Base-by-base conservation (phyloP, 2,329 filamentous ascomycete genomes). In the Exophiala sp. region DNA sequence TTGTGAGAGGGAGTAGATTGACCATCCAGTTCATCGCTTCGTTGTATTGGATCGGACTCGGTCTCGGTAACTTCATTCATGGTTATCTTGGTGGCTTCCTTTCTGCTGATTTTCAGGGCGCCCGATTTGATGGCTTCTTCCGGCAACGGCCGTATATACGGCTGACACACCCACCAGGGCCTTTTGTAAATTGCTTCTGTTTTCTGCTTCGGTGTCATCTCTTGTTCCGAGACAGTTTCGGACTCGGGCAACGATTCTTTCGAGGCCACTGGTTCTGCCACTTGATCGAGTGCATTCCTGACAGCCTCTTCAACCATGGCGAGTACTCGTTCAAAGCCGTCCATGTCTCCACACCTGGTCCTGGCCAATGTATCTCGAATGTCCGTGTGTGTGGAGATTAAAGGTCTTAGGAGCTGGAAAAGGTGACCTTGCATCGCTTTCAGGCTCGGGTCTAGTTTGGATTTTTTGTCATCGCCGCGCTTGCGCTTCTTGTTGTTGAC, bases 81-180 rank as follows among this genome's bases (percentile, higher is more conserved):
- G 2, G 38, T 29, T 32, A 38, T 9, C 12, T 47, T 63, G 47
- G 58, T 68, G 55, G 69, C 66, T 21, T 69, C 67, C 54, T 71
- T 91, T 74, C 90, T 91, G 64, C 85, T 89, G 58, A 86, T 68
- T 53, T 78, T 81, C 69, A 95, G 78, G 2, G 88, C 86, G 0
- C 91, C 91, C 68, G 89, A 91, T 58, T 86, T 85, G 60, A 94
- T 65, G 2, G 94, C 94, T 73, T 97, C 92, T 62, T 87, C 88
- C 0, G 94, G 94, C 65, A 96, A 69, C 38, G 91, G 91, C 52
- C 91, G 77, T 5, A 96, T 81, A 65, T 95, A 89, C 3, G 92
- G 87, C 73, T 97, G 91, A 48, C 85, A 90, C 3, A 96, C 80
- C 89, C 90, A 96, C 82, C 86, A 96, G 1, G 91, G 91, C 60